Conservation (phyloP, 306 rosid species). For the Vicia faba region DNA sequence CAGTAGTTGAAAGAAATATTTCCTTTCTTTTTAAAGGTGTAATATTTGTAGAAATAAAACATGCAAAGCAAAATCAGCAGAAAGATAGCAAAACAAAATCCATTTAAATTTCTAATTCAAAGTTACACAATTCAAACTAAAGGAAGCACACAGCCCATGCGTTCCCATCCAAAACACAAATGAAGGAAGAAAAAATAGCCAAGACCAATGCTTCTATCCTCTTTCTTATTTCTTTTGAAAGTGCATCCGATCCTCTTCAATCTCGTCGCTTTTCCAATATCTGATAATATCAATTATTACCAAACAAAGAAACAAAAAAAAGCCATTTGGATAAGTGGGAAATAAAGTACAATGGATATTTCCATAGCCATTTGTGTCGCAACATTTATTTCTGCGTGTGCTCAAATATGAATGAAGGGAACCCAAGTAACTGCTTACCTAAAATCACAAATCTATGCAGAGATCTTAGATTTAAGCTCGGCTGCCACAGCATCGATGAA, state of each 20-base stretch:
- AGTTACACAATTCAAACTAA: no score
- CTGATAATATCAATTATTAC: constrained; percentile 34
- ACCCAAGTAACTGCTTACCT: constrained; percentile 18
- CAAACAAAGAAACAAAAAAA: constrained; percentile 16
- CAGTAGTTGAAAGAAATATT: no score
- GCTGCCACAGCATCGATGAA: constrained; percentile 91
- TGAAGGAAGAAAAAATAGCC: constrained; percentile 30
- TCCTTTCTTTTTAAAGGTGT: neutral
- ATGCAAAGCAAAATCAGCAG: constrained; percentile 12
- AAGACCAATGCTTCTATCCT: constrained; percentile 27
- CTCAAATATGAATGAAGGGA: constrained; percentile 15
- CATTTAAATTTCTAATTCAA: constrained; percentile 1
- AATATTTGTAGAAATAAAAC: constrained; percentile 1
- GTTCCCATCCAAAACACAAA: constrained; percentile 35
- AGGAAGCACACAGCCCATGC: constrained; percentile 29
- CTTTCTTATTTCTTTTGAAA: constrained; percentile 40
- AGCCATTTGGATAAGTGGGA: constrained; percentile 2
- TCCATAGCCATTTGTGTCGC: neutral
- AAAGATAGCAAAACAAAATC: constrained; percentile 32
- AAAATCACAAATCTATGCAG: constrained; percentile 47
- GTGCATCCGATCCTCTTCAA: constrained; percentile 10
- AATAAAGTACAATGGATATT: neutral
- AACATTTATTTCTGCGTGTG: neutral
- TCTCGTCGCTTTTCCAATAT: neutral
- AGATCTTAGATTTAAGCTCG: constrained; percentile 62